phyloP scores from a whole-genome alignment of 352 stramenopile genomes.

The Pythium plurisporium region DNA sequence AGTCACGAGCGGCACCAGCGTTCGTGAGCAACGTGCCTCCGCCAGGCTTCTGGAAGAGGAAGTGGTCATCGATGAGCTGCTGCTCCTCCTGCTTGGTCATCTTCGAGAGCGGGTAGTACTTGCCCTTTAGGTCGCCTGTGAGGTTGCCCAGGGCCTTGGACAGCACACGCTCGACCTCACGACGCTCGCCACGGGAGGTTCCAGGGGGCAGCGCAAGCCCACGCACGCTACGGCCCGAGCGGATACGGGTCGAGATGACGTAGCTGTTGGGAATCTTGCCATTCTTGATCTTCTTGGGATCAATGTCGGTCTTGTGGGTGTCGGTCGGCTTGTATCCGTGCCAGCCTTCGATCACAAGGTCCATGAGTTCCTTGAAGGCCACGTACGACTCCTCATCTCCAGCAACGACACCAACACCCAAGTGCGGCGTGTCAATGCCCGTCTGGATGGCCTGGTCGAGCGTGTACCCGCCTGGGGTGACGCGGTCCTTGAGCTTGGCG shows the following conservation, averaged over 20 bases:
- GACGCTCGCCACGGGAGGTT: conserved; percentile 79
- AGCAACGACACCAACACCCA: conserved; percentile 79
- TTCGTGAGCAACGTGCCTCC: conserved; percentile 79
- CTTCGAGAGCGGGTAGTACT: conserved; percentile 84
- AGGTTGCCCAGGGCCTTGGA: conserved; percentile 68
- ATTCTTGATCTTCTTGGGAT: conserved; percentile 68
- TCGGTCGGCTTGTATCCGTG: conserved; percentile 79
- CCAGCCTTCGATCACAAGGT: conserved; percentile 85
- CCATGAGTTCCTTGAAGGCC: conserved; percentile 80
- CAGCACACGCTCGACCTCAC: conserved; percentile 83
- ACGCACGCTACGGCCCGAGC: conserved; percentile 87
- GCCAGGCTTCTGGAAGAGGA: conserved; percentile 93
- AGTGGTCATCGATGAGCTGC: conserved; percentile 88
- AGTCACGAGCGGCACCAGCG: conserved; percentile 88
- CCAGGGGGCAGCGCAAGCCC: conserved; percentile 85
- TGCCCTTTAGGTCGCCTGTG: conserved; percentile 73
- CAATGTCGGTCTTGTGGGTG: conserved; percentile 80
- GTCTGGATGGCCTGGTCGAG: conserved; percentile 85
- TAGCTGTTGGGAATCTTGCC: conserved; percentile 73
- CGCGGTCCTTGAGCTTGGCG: conserved; percentile 70
- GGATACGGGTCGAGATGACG: conserved; percentile 91
- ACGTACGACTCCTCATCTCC: conserved; percentile 83
- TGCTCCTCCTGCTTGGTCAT: conserved; percentile 91
- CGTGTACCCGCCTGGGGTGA: conserved; percentile 48
- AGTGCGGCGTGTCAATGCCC: conserved; percentile 74